A percentile compares a stretch with the other conserved stretches of the same genome.
Evolutionary conservation across 164 flowering plant genomes (phyloP).

Genomic region (Taxillus chinensis): DNA sequence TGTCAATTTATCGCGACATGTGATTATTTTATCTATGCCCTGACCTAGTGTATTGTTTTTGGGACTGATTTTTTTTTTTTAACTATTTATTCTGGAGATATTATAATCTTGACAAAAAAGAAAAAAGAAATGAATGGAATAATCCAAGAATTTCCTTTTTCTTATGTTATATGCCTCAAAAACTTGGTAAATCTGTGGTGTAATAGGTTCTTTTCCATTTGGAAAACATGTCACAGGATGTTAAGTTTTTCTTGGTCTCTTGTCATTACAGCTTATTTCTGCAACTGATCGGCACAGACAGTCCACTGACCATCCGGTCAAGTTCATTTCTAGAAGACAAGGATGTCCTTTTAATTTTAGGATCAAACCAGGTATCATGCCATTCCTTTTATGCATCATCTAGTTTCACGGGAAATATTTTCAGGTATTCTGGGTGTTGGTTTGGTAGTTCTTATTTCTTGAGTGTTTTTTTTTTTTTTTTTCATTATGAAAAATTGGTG

Average conservation of each 20-base stretch:
- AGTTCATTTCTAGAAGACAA: conserved; percentile 70
- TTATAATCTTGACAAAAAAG: neutral
- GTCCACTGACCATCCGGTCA: conserved; percentile 85
- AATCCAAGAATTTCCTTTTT: neutral
- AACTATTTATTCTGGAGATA: too few relatives aligned
- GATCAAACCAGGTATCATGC: conserved; percentile 69
- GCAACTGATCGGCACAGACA: conserved; percentile 83
- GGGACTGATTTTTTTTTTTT: too few relatives aligned
- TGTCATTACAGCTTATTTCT: conserved; percentile 71
- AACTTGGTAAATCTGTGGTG: too few relatives aligned
- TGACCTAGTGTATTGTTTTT: too few relatives aligned
- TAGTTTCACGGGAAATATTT: too few relatives aligned
- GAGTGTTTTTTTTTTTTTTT: too few relatives aligned
- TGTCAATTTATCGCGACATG: too few relatives aligned
- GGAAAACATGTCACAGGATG: neutral
- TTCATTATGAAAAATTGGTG: too few relatives aligned
- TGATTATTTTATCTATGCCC: too few relatives aligned
- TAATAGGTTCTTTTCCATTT: neutral
- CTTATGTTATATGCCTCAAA: neutral
- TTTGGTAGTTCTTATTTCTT: too few relatives aligned
- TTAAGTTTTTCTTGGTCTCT: neutral
- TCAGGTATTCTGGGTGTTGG: too few relatives aligned
- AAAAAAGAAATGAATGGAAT: too few relatives aligned
- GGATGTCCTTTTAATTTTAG: conserved; percentile 70
- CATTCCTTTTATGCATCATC: neutral